These are phyloP conservation scores for Naganishia vishniacii DNA, from an alignment of 768 basidiomycete species.

Conservation along the genomic window DNA sequence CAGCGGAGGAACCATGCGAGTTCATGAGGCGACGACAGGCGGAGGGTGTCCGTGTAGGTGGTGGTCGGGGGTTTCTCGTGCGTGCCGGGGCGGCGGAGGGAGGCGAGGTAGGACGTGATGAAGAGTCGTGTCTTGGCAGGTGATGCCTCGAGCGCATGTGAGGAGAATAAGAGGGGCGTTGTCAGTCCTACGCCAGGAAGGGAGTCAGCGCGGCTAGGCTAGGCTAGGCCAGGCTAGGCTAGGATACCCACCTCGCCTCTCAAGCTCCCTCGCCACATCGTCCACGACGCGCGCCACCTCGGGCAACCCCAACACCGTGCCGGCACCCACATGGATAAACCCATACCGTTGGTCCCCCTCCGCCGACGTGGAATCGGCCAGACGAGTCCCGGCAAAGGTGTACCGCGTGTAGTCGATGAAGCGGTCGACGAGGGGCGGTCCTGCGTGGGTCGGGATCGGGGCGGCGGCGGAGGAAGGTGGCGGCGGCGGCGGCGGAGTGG, in stretches of 20 bases:
- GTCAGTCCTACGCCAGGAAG: slow-evolving; percentile 57
- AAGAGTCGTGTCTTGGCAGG: slow-evolving; percentile 68
- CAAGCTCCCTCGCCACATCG: slow-evolving; percentile 36
- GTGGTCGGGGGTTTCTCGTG: neutral
- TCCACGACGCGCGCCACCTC: slow-evolving; percentile 36
- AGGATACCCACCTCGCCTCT: slow-evolving; percentile 34
- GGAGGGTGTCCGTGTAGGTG: slow-evolving; percentile 57
- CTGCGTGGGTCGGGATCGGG: neutral
- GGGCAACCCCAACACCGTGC: slow-evolving; percentile 34
- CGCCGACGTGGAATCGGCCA: neutral
- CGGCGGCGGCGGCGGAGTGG: too few relatives aligned
- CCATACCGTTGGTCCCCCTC: neutral
- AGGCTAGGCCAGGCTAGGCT: neutral
- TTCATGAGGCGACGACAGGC: slow-evolving; percentile 77
- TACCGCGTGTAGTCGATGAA: neutral
- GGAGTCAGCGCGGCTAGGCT: neutral
- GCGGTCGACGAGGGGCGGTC: neutral
- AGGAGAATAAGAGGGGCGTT: slow-evolving; percentile 86
- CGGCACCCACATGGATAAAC: slow-evolving; percentile 23
- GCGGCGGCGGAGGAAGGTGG: too few relatives aligned
- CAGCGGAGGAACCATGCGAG: slow-evolving; percentile 88
- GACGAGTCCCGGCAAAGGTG: neutral
- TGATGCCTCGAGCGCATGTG: slow-evolving; percentile 77
- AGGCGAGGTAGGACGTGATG: slow-evolving; percentile 67
- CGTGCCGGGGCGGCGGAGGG: slow-evolving; percentile 31